Base-by-base conservation (phyloP, 1,284 basidiomycete genomes). In the Irpex lacteus region DNA sequence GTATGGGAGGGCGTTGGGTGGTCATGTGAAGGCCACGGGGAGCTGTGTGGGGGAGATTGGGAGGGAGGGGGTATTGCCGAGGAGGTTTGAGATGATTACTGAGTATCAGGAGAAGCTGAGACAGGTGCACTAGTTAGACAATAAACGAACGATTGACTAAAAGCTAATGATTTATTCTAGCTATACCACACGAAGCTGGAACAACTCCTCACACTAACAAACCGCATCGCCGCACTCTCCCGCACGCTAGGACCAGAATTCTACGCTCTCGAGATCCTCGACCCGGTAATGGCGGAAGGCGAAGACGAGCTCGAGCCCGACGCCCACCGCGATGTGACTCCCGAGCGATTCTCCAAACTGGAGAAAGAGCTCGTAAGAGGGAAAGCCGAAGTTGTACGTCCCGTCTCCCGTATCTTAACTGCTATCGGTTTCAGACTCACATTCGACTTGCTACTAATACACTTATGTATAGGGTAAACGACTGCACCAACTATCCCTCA, bases 361-460 rank as follows among this genome's bases (percentile, higher is more conserved):
- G 91, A 95, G 78, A 90, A 91, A 72, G 91, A 94, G 71, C 81
- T 94, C 18, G 85, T 90, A 3, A 81, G 89, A 61, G 92, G 90
- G 15, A 93, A 94, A 74, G 82, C 82, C 11, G 93, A 95, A 82
- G 82, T 93, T 53, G 90, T 92, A 69, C 73, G 90, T 81, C 34
- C 52, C n/a, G n/a, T n/a, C n/a, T n/a, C n/a, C n/a, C n/a, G n/a
- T n/a, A n/a, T n/a, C n/a, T n/a, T n/a, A n/a, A n/a, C n/a, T n/a
- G n/a, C n/a, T n/a, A n/a, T n/a, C n/a, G n/a, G n/a, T n/a, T n/a
- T n/a, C n/a, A n/a, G n/a, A n/a, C n/a, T n/a, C n/a, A n/a, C n/a
- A n/a, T n/a, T n/a, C n/a, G n/a, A n/a, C n/a, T n/a, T n/a, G n/a
- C n/a, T n/a, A n/a, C n/a, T n/a, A n/a, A n/a, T n/a, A n/a, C n/a